A percentile compares a stretch with the other conserved stretches of the same genome.
Conservation (phyloP, 1,284 basidiomycete genomes). For the Coniferiporia sulphurascens region DNA sequence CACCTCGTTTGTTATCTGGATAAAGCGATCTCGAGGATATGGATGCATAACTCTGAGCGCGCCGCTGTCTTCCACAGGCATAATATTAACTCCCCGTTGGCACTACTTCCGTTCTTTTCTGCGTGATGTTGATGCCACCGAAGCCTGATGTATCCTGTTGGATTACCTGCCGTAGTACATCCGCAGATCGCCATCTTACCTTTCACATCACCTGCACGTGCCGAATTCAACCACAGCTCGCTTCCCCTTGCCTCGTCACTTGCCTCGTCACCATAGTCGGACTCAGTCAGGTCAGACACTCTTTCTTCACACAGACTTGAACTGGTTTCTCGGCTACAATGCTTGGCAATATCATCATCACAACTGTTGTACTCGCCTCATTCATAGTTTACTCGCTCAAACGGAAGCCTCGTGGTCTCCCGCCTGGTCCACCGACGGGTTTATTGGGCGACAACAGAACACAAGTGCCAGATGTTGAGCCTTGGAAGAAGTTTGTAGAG, state of each 20-base stretch:
- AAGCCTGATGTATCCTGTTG: background rate
- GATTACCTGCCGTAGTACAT: background rate
- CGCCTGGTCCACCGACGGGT: background rate
- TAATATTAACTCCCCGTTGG: background rate
- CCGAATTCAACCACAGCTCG: background rate
- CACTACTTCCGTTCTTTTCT: background rate
- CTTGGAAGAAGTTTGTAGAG: background rate
- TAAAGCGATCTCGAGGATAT: too few species aligned
- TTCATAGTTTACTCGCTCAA: background rate
- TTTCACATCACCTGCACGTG: background rate
- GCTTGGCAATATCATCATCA: background rate
- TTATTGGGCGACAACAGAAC: conserved; percentile 5
- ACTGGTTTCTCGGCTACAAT: background rate
- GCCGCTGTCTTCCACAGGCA: too few species aligned
- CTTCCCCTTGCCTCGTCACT: too few species aligned
- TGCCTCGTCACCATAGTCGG: too few species aligned
- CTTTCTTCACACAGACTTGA: too few species aligned
- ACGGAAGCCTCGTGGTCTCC: background rate
- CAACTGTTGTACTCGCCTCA: background rate
- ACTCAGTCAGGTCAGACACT: too few species aligned
- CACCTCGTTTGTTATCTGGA: too few species aligned
- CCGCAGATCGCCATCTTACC: background rate
- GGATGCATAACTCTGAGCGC: too few species aligned
- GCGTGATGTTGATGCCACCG: background rate
- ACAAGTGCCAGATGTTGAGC: background rate